Percentiles rank a stretch among this genome's conserved stretches.
Evolutionary conservation across 2,329 filamentous ascomycete species (phyloP).

Genomic region (Alternaria ethzedia): DNA sequence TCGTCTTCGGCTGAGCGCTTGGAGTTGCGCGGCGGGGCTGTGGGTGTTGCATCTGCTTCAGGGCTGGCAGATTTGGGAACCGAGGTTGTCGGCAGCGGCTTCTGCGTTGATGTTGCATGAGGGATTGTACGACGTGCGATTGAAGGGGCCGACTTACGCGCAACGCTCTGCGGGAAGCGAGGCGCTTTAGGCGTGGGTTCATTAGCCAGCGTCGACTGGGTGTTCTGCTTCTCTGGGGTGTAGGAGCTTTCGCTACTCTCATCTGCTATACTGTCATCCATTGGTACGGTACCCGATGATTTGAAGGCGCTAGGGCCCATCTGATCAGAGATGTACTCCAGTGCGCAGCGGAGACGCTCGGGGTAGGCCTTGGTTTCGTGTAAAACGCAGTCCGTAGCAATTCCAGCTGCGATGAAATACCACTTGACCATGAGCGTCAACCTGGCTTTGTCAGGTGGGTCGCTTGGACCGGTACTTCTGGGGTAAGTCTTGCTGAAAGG

Average conservation of each 20-base stretch:
- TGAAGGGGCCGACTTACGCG: slow-evolving; percentile 1
- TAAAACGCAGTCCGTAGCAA: slow-evolving; percentile 15
- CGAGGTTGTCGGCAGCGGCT: not conserved
- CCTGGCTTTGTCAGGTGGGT: slow-evolving; percentile 3
- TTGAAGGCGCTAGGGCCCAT: slow-evolving; percentile 15
- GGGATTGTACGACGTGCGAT: not conserved
- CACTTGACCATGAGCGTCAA: slow-evolving; percentile 13
- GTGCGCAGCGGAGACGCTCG: slow-evolving; percentile 8
- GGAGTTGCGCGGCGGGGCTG: not conserved
- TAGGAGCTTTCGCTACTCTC: slow-evolving; percentile 1
- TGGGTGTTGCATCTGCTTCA: not conserved
- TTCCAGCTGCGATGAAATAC: slow-evolving; percentile 19
- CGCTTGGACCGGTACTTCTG: not conserved
- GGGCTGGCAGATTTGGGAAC: not conserved
- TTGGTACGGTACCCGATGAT: not conserved
- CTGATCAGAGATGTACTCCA: slow-evolving; percentile 7
- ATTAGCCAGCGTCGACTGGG: not conserved
- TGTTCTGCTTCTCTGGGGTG: not conserved
- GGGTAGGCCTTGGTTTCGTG: slow-evolving; percentile 17
- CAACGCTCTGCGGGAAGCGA: not conserved
- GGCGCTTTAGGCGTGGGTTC: not conserved
- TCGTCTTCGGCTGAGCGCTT: slow-evolving; percentile 20
- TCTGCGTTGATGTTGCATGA: not conserved
- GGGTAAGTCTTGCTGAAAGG: slow-evolving; percentile 20
- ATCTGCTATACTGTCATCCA: not conserved